Percentiles rank a stretch among this genome's conserved stretches.
These are phyloP conservation scores for Tetrahymena malaccensis DNA, from an alignment of 73 alveolate species.

Conservation along the genomic window DNA sequence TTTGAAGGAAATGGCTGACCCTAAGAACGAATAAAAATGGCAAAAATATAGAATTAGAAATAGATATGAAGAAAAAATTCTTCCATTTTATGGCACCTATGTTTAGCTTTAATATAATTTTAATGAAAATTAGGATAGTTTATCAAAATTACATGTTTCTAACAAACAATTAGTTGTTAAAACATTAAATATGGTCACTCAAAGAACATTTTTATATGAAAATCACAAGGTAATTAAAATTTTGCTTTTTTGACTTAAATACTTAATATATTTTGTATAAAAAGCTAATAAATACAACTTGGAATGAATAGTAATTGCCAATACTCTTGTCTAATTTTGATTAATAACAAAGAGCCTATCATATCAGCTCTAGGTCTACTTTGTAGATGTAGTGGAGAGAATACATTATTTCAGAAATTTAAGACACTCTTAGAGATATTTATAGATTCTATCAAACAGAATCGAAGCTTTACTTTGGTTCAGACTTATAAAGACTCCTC, in stretches of 20 bases:
- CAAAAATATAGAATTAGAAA: conserved; percentile 20
- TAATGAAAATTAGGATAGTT: not conserved
- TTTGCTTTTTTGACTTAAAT: too few species aligned
- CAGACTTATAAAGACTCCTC: conserved; percentile 18
- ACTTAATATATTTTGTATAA: not conserved
- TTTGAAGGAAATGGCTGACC: conserved; percentile 29
- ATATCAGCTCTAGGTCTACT: conserved; percentile 16
- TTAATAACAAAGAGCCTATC: not conserved
- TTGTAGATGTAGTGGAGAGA: conserved; percentile 26
- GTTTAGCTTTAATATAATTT: not conserved
- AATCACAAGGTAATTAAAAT: not conserved
- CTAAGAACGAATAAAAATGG: conserved; percentile 27
- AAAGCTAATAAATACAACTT: not conserved
- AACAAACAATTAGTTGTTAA: conserved; percentile 6
- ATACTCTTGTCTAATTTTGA: conserved; percentile 16
- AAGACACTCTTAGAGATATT: conserved; percentile 26
- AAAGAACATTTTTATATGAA: conserved; percentile 19
- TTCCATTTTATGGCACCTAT: conserved; percentile 13
- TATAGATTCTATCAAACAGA: conserved; percentile 32
- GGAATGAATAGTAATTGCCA: conserved; percentile 10
- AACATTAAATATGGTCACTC: conserved; percentile 28
- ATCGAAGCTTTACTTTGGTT: conserved; percentile 4
- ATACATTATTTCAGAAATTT: conserved; percentile 8
- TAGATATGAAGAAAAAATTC: conserved; percentile 16
- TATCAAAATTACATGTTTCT: conserved; percentile 3